These are phyloP conservation scores for Hippophae tibetana DNA, from an alignment of 306 rosid species.

Conservation along the genomic window DNA sequence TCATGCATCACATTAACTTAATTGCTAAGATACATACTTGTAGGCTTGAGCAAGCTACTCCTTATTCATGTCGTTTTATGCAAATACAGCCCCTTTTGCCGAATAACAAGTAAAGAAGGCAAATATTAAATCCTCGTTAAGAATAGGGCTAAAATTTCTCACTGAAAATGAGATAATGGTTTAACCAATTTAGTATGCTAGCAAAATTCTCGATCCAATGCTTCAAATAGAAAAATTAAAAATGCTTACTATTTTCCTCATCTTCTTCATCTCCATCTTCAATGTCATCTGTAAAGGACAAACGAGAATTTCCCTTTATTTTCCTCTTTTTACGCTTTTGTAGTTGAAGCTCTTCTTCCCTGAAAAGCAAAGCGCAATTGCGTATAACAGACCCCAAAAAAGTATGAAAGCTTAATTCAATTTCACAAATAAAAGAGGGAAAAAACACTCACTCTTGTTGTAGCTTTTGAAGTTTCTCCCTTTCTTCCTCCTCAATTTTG, in stretches of 20 bases:
- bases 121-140: too few species aligned
- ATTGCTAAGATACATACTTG: too few species aligned
- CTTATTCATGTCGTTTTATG: too few species aligned
- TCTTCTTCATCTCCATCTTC: constrained; percentile 78
- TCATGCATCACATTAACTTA: too few species aligned
- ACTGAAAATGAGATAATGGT: too few species aligned
- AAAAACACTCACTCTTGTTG: constrained; percentile 62
- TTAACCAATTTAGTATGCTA: too few species aligned
- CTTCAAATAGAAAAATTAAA: neutral
- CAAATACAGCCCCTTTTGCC: too few species aligned
- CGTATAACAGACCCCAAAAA: neutral
- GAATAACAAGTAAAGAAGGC: too few species aligned
- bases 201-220: neutral
- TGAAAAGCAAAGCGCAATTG: constrained; percentile 10
- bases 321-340: constrained; percentile 88
- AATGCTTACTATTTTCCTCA: constrained; percentile 32
- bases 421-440: neutral
- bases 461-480: constrained; percentile 91
- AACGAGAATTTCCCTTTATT: constrained; percentile 65
- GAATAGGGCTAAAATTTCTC: too few species aligned
- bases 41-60: too few species aligned
- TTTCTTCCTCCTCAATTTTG: constrained; percentile 97
- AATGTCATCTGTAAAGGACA: constrained; percentile 80
- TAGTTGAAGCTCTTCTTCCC: constrained; percentile 86
- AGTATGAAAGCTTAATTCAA: neutral